These are phyloP conservation scores for Aegilops speltoides DNA, from an alignment of 176 grass and related monocot species.

Conservation along the genomic window DNA sequence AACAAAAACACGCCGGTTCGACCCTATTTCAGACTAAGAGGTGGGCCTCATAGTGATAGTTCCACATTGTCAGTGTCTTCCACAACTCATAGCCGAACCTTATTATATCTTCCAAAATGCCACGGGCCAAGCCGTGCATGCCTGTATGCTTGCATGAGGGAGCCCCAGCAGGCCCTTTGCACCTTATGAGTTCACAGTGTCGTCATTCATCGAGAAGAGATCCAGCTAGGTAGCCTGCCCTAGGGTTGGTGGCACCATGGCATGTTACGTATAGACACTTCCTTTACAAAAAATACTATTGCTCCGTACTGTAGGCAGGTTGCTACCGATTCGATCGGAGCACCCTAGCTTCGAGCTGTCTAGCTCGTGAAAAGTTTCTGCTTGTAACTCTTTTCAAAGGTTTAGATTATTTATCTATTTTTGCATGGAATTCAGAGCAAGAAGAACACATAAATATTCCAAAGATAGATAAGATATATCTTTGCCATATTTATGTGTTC, in stretches of 20 bases:
- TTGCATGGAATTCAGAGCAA: background rate
- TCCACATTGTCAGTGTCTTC: background rate
- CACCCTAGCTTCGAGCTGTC: background rate
- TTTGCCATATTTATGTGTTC: no score
- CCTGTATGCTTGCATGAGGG: slow-evolving; percentile 3
- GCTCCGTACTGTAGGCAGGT: slow-evolving; percentile 2
- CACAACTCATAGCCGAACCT: background rate
- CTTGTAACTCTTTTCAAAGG: no score
- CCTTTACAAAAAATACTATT: background rate
- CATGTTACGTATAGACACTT: background rate
- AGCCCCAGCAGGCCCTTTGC: background rate
- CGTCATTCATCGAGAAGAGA: slow-evolving; percentile 39
- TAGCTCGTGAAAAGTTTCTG: background rate
- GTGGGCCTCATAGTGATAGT: background rate
- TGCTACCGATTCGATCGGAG: slow-evolving; percentile 10
- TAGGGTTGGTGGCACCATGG: background rate
- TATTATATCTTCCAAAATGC: background rate
- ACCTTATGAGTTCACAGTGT: slow-evolving; percentile 41
- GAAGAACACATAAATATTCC: background rate
- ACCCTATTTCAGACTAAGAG: background rate
- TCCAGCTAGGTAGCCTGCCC: background rate
- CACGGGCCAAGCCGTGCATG: background rate
- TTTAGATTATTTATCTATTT: background rate
- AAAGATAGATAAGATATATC: no score
- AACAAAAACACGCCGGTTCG: background rate